Evolutionary conservation across 768 basidiomycete genomes (phyloP).

Genomic region (Podaxis sp.): DNA sequence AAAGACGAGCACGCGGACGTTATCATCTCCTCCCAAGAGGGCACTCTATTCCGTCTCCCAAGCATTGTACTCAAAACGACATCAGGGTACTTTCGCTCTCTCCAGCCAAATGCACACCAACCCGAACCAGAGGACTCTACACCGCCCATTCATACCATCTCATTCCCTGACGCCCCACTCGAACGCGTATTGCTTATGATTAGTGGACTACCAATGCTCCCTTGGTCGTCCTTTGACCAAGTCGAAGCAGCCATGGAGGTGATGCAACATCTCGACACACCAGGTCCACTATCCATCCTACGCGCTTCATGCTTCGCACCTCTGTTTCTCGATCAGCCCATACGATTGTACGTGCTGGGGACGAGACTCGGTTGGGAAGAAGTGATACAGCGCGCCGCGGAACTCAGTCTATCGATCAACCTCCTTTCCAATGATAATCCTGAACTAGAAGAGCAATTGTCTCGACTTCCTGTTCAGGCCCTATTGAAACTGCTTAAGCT

Average conservation of each 20-base stretch:
- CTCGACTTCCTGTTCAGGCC: neutral
- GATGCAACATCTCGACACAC: constrained; percentile 47
- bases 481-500: neutral
- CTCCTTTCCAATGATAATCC: neutral
- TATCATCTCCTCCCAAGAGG: neutral
- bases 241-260: constrained; percentile 38
- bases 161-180: neutral
- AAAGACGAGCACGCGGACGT: neutral
- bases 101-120: neutral
- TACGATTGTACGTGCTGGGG: constrained; percentile 48
- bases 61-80: neutral
- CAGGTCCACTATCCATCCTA: constrained; percentile 42
- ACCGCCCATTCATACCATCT: neutral
- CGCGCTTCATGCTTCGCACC: constrained; percentile 42
- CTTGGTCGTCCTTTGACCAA: constrained; percentile 41
- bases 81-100: neutral
- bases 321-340: constrained; percentile 39
- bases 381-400: constrained; percentile 42
- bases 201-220: constrained; percentile 38
- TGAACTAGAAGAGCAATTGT: neutral
- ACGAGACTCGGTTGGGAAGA: constrained; percentile 45
- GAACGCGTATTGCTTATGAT: constrained; percentile 36
- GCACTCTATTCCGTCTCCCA: neutral
- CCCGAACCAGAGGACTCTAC: neutral
- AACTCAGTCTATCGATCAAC: constrained; percentile 32